A percentile compares a stretch with the other conserved stretches of the same genome.
Conservation (phyloP, 352 stramenopile genomes). For the Globisporangium nunn region DNA sequence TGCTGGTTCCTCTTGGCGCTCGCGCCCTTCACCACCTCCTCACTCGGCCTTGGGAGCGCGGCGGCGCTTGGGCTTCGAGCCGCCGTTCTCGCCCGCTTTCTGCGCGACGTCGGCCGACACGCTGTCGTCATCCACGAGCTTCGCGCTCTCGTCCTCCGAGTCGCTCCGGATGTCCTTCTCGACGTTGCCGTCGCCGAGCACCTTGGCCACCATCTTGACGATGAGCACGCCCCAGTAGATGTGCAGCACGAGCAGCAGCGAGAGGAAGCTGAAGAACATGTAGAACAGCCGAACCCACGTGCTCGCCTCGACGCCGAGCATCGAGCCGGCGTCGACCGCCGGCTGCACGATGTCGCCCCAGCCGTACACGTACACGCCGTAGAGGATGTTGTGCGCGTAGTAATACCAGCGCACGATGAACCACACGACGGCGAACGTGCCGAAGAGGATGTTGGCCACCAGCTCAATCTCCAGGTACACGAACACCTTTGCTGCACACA, state of each 20-base stretch:
- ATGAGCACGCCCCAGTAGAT: constrained; percentile 76
- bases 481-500: constrained; percentile 57
- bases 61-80: constrained; percentile 38
- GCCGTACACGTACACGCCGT: constrained; percentile 40
- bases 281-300: constrained; percentile 56
- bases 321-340: constrained; percentile 35
- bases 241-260: constrained; percentile 58
- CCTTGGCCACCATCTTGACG: constrained; percentile 65
- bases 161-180: constrained; percentile 82
- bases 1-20: not conserved
- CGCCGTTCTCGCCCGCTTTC: constrained; percentile 3
- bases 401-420: constrained; percentile 67
- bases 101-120: constrained; percentile 4
- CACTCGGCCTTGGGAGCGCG: constrained; percentile 63
- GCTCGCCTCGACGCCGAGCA: constrained; percentile 23
- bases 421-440: constrained; percentile 59
- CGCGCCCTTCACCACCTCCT: not conserved
- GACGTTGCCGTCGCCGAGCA: constrained; percentile 53
- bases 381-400: constrained; percentile 72
- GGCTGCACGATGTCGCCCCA: constrained; percentile 45
- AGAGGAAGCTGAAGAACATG: constrained; percentile 47
- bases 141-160: constrained; percentile 54
- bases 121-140: constrained; percentile 13
- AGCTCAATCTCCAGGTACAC: constrained; percentile 65
- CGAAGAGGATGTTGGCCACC: constrained; percentile 68